Evolutionary conservation across 2,329 filamentous ascomycete species (phyloP), one percentile per base, ranked within the genome.

Genomic region (Parasarocladium wereldwijsianum): DNA sequence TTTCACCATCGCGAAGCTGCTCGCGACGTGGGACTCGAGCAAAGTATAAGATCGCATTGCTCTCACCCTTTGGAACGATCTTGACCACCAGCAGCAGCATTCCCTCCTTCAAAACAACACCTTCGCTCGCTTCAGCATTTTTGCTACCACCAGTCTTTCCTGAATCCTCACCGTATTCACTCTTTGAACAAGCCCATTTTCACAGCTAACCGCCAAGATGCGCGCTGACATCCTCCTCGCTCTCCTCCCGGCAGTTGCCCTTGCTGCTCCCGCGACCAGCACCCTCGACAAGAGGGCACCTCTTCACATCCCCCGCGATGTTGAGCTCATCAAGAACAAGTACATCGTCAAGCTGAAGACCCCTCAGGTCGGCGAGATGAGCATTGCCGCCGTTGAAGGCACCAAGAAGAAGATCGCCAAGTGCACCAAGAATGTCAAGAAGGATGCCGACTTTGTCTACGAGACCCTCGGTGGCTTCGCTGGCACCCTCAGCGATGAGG

Each of bases 401-500:
- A 40, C n/a, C n/a, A n/a, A n/a, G n/a, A n/a, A 40, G 32, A 40
- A 36, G 27, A 40, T 40, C 19, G 36, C 40, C 26, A 37, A 36
- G 11, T 29, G 40, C 12, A 32, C 29, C 18, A 24, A 23, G n/a
- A n/a, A n/a, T n/a, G n/a, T n/a, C n/a, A n/a, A n/a, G n/a, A n/a
- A n/a, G n/a, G 30, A 34, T 13, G 38, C 40, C 16, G 38, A 41
- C 22, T 55, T 54, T 35, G 58, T 55, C 14, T 55, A 58, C 39
- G 52, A 33, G 15, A 29, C 17, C 33, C 28, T 41, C 13, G 28
- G 30, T 17, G 41, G 41, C 15, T 42, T 43, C 30, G 23, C 40
- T 7, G 34, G 37, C 12, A 36, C 26, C 8, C 31, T 42, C 8
- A 38, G 33, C 30, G 33, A 35, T 2, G 30, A 36, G 5, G 38